Evolutionary conservation across 352 stramenopile genomes (phyloP).

Genomic region (Globisporangium acanthophoron): DNA sequence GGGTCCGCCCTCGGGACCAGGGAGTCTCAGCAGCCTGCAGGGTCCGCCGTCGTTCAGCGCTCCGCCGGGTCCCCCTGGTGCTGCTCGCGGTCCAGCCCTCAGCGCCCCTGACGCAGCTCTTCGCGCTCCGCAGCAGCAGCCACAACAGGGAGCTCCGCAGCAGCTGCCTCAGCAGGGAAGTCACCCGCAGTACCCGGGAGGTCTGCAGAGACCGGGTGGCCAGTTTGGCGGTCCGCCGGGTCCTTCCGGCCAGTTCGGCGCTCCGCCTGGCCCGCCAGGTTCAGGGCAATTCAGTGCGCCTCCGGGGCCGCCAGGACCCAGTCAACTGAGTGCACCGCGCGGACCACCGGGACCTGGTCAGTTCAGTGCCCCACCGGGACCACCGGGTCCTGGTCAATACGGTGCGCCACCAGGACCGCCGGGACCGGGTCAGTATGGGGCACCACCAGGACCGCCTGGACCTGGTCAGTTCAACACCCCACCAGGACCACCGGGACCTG

Average conservation of each 20-base stretch:
- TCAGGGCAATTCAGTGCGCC: background rate
- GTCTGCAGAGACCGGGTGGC: conserved; percentile 2
- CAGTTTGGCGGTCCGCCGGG: conserved; percentile 16
- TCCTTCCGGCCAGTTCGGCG: conserved; percentile 1
- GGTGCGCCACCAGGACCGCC: background rate
- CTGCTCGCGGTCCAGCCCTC: conserved; percentile 10
- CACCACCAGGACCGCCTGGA: conserved; percentile 7
- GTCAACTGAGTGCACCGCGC: conserved; percentile 13
- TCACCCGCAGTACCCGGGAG: conserved; percentile 9
- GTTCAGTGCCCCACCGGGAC: background rate
- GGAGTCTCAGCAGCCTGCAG: conserved; percentile 13
- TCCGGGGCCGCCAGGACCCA: conserved; percentile 8
- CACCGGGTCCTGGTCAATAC: background rate
- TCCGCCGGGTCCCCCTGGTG: conserved; percentile 15
- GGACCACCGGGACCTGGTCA: conserved; percentile 9
- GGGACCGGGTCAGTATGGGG: conserved; percentile 13
- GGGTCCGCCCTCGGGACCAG: background rate
- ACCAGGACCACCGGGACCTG: conserved; percentile 1
- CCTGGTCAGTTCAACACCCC: conserved; percentile 1
- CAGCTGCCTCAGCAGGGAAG: conserved; percentile 7
- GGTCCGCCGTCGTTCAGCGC: conserved; percentile 8
- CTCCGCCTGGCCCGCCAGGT: background rate
- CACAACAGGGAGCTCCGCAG: conserved; percentile 1
- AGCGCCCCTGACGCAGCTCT: conserved; percentile 10
- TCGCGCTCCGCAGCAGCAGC: conserved; percentile 12